Evolutionary conservation across 2,329 filamentous ascomycete species (phyloP), one percentile per base, ranked within the genome.

Genomic region (Alternaria infectoria): DNA sequence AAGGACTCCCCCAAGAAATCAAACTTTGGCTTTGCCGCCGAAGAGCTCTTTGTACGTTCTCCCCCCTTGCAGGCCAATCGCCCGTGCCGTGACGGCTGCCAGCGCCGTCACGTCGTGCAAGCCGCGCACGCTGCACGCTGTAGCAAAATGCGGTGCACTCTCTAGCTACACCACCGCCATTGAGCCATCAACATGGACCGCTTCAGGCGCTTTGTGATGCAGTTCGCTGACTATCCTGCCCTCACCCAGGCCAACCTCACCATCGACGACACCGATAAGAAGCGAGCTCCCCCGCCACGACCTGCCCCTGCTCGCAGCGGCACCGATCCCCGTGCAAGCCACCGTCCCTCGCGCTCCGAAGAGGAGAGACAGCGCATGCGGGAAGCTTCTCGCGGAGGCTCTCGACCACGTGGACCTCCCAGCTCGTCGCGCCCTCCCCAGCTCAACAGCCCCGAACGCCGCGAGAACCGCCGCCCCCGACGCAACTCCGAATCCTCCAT

Each of bases 401-500:
- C 74, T 44, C 72, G 74, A 72, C 80, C 76, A 73, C 78, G 71
- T 72, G 81, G 71, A 62, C 79, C 70, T 49, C 76, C 79, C 54
- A 75, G 81, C 64, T 75, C 79, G 62, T 75, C 79, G 52, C 77
- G 74, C 70, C 81, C 70, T 69, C 71, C 66, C 17, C 78, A 64
- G 66, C 75, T 65, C 19, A 69, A 65, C 64, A 79, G 77, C 64
- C 77, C 75, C 8, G 81, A 75, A 61, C 81, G 82, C 58, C 77
- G 79, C 43, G 78, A 80, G 51, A 82, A 83, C 49, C 81, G 85
- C 60, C 86, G 89, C 19, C 85, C 86, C 17, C 88, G 91, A 70
- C 88, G 92, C 70, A 93, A 94, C 78, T 95, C 92, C 3, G 92
- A 95, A 61, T 93, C 91, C 0, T 95, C 92, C 1, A 83, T 92